These are phyloP conservation scores for Allomyces macrogynus DNA, from an alignment of 192 early-diverging fungal genomes.

Conservation along the genomic window DNA sequence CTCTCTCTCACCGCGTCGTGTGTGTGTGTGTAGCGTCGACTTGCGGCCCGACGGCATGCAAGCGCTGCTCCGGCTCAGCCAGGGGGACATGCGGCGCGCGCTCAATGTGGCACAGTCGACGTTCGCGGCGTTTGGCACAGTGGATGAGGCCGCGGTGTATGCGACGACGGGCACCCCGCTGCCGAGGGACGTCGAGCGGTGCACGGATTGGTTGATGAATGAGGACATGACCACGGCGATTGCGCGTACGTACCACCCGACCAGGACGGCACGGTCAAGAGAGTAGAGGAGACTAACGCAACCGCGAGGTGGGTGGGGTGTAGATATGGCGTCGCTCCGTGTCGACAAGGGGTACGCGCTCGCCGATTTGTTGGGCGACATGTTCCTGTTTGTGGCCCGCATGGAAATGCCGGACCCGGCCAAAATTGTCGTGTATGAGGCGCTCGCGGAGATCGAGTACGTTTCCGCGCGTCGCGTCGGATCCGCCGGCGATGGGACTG, in stretches of 20 bases:
- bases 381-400: constrained; percentile 37
- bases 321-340: constrained; percentile 56
- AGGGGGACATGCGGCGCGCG: constrained; percentile 93
- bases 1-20: constrained; percentile 2
- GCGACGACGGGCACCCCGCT: constrained; percentile 79
- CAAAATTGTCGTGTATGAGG: constrained; percentile 48
- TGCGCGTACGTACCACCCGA: constrained; percentile 19
- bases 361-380: constrained; percentile 69
- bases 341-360: constrained; percentile 72
- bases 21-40: constrained; percentile 28
- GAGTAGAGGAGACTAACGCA: too few species aligned
- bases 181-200: constrained; percentile 60
- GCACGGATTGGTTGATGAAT: constrained; percentile 57
- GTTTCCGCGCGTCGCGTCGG: constrained; percentile 2
- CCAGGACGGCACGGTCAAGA: background rate
- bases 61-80: constrained; percentile 62
- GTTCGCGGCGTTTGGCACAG: constrained; percentile 57
- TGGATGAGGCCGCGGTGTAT: constrained; percentile 69
- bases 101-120: constrained; percentile 89
- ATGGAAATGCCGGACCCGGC: constrained; percentile 57
- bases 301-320: background rate
- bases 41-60: constrained; percentile 56
- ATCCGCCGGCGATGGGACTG: background rate
- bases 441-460: constrained; percentile 78
- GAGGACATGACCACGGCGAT: constrained; percentile 67